Evolutionary conservation across 768 basidiomycete genomes (phyloP).

Genomic region (Mycena rosella): DNA sequence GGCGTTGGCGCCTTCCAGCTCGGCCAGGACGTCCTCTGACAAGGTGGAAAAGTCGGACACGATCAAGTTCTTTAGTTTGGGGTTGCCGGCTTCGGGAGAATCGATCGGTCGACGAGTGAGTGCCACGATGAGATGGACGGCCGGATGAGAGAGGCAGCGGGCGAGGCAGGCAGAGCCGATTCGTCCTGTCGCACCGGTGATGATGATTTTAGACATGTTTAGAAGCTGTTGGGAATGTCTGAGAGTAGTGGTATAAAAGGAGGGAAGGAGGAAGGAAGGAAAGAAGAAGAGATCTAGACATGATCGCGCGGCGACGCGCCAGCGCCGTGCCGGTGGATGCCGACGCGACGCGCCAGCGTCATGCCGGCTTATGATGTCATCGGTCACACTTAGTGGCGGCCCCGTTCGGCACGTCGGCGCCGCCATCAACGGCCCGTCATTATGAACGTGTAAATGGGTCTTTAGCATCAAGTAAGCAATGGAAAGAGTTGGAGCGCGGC

Average conservation of each 20-base stretch:
- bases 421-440: too few relatives aligned
- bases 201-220: slow-evolving; percentile 13
- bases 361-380: neutral
- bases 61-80: slow-evolving; percentile 14
- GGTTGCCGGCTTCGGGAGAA: slow-evolving; percentile 9
- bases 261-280: neutral
- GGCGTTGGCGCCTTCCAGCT: slow-evolving; percentile 13
- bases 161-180: slow-evolving; percentile 13
- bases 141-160: slow-evolving; percentile 13
- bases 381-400: too few relatives aligned
- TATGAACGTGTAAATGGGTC: too few relatives aligned
- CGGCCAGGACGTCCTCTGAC: slow-evolving; percentile 9
- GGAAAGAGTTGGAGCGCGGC: too few relatives aligned
- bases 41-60: slow-evolving; percentile 9
- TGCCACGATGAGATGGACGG: slow-evolving; percentile 4
- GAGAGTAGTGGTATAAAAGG: too few relatives aligned
- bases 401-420: too few relatives aligned
- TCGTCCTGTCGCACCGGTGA: slow-evolving; percentile 12
- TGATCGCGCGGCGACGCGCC: too few relatives aligned
- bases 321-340: too few relatives aligned
- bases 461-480: too few relatives aligned
- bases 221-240: too few relatives aligned
- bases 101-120: slow-evolving; percentile 13
- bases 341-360: neutral
- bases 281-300: too few relatives aligned